Conservation (phyloP, 2,329 filamentous ascomycete genomes). For the Stenocarpella maydis region DNA sequence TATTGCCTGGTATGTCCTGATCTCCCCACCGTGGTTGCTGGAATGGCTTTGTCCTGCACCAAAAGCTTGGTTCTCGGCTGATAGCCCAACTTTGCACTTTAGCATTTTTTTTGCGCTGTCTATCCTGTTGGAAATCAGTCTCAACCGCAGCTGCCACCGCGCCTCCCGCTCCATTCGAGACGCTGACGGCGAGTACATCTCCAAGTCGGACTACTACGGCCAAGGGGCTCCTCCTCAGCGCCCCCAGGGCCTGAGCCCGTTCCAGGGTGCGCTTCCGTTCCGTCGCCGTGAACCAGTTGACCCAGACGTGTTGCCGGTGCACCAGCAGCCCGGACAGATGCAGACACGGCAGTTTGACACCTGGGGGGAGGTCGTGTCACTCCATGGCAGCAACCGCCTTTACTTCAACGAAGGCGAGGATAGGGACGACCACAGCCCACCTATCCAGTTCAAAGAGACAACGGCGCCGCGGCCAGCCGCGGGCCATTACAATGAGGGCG, state of each 20-base stretch:
- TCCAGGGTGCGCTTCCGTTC: conserved; percentile 26
- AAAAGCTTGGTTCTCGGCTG: background rate
- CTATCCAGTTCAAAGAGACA: conserved; percentile 31
- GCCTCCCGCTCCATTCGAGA: conserved; percentile 31
- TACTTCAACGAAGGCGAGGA: conserved; percentile 36
- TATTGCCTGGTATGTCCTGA: conserved; percentile 62
- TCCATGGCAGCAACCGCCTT: conserved; percentile 34
- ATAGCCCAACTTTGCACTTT: background rate
- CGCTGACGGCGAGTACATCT: conserved; percentile 34
- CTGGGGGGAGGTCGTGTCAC: conserved; percentile 37
- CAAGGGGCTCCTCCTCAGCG: conserved; percentile 32
- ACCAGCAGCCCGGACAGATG: conserved; percentile 32
- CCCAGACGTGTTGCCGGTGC: conserved; percentile 33
- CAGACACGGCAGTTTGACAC: conserved; percentile 32
- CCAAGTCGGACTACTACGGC: conserved; percentile 31
- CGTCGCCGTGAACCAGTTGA: conserved; percentile 13
- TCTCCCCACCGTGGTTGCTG: too few species aligned
- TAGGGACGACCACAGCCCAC: conserved; percentile 25
- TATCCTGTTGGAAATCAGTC: conserved; percentile 59
- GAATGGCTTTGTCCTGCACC: background rate
- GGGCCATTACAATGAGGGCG: conserved; percentile 33
- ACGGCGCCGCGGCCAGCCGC: conserved; percentile 36
- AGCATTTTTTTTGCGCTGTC: conserved; percentile 72
- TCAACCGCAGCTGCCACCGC: conserved; percentile 29
- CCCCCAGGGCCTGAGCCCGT: conserved; percentile 11